Evolutionary conservation across 2,329 filamentous ascomycete species (phyloP), one percentile per base, ranked within the genome.

Genomic region (Pseudogymnoascus sp.): DNA sequence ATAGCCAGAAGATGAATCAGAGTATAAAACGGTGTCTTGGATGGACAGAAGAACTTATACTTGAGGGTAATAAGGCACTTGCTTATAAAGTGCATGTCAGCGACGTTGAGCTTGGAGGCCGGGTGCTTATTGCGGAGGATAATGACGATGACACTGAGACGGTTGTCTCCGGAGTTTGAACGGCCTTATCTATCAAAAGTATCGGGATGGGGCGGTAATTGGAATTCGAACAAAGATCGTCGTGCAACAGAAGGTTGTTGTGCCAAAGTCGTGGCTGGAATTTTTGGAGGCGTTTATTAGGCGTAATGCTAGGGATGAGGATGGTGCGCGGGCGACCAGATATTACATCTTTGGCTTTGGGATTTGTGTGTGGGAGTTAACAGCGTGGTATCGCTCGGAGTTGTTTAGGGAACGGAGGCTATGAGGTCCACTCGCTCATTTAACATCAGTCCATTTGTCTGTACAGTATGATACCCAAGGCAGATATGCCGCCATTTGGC

Each of bases 1-100:
- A 96, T 71, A 94, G 89, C 66, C 91, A 97, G 70, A 95, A 91
- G 76, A 91, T 97, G 79, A 97, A 97, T 71, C 90, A 95, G 72
- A 96, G 90, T 72, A 82, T 99, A 50, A 95, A 91, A 73, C 83
- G 90, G 57, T 99, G 94, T 72, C 80, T 97, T 35, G 86, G 86
- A 66, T 93, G 90, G 83, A 95, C 92, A 0, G 93, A 99, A 71
- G 87, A 89, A 64, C 81, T 99, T 47, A 96, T 99, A 72, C 87
- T 84, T 57, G 91, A 97, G 67, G 94, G 89, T 5, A 89, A 86
- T 70, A 93, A 90, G 71, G 94, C 94, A 0, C 80, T 99, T 2
- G 87, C 88, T 57, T 96, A 96, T 71, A 81, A 83, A 62, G 90
- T 97, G 25, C 82, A 82, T 30, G 83, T 89, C 7, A 89, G 85